Evolutionary conservation across 73 alveolate species (phyloP).

Genomic region (Symbiodinium pilosum): DNA sequence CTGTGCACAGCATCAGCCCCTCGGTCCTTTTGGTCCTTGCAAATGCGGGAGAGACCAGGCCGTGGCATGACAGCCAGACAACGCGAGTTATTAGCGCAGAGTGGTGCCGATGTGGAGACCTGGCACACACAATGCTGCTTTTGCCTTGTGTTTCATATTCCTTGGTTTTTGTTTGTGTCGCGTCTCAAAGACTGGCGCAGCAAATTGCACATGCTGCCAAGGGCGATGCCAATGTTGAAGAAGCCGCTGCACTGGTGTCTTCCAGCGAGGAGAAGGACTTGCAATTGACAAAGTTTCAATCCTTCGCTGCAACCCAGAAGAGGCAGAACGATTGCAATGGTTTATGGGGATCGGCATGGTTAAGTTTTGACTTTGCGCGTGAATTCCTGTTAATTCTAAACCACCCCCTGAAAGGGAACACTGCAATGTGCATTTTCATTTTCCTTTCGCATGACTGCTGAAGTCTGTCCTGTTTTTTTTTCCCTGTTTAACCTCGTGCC

Average conservation of each 20-base stretch:
- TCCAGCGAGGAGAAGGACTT: not conserved
- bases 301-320: too few species aligned
- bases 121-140: too few species aligned
- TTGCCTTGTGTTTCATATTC: too few species aligned
- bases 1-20: too few species aligned
- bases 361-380: not conserved
- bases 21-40: too few species aligned
- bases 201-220: not conserved
- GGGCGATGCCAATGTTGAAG: not conserved
- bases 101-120: not conserved
- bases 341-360: too few species aligned
- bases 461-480: too few species aligned
- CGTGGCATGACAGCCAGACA: constrained; percentile 89
- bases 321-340: too few species aligned
- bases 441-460: too few species aligned
- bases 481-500: too few species aligned
- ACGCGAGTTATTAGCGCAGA: constrained; percentile 20
- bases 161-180: not conserved
- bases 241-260: not conserved
- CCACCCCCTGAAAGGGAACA: not conserved
- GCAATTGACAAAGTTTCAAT: not conserved
- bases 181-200: not conserved
- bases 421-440: not conserved
- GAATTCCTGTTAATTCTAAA: too few species aligned
- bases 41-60: too few species aligned